These are phyloP conservation scores for Mortierella sp. DNA, from an alignment of 371 early-diverging fungal genomes.

Conservation along the genomic window DNA sequence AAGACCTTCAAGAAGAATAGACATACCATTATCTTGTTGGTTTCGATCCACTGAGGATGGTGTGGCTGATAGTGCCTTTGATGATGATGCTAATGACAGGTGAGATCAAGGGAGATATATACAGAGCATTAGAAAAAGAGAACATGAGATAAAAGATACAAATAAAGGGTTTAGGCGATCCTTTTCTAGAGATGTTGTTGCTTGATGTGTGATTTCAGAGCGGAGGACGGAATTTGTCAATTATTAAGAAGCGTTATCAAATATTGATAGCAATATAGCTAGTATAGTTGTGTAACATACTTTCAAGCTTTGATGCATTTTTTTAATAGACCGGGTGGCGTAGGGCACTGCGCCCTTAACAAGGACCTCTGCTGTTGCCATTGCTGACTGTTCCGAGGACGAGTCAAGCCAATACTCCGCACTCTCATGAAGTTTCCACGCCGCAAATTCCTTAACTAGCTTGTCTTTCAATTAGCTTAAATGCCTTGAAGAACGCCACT, in stretches of 20 bases:
- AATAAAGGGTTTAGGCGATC: background rate
- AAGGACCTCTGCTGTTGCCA: background rate
- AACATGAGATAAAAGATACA: background rate
- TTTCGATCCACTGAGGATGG: too few species aligned
- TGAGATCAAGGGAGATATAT: too few species aligned
- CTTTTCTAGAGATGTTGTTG: background rate
- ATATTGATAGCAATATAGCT: background rate
- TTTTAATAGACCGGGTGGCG: background rate
- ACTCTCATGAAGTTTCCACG: background rate
- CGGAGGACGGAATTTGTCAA: too few species aligned
- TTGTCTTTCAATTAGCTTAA: background rate
- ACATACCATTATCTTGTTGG: too few species aligned
- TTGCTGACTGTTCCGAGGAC: slow-evolving; percentile 1
- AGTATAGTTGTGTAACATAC: background rate
- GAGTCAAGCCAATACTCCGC: slow-evolving; percentile 1
- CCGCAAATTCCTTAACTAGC: background rate
- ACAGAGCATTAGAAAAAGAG: background rate
- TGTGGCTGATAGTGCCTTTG: too few species aligned
- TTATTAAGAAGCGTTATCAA: background rate
- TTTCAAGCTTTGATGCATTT: background rate
- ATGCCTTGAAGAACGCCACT: slow-evolving; percentile 4
- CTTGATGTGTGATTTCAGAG: too few species aligned
- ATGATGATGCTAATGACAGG: too few species aligned
- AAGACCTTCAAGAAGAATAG: too few species aligned
- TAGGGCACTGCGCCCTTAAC: slow-evolving; percentile 4